phyloP scores from a whole-genome alignment of 495 filamentous ascomycete species.

The Aspergillus indologenus region DNA sequence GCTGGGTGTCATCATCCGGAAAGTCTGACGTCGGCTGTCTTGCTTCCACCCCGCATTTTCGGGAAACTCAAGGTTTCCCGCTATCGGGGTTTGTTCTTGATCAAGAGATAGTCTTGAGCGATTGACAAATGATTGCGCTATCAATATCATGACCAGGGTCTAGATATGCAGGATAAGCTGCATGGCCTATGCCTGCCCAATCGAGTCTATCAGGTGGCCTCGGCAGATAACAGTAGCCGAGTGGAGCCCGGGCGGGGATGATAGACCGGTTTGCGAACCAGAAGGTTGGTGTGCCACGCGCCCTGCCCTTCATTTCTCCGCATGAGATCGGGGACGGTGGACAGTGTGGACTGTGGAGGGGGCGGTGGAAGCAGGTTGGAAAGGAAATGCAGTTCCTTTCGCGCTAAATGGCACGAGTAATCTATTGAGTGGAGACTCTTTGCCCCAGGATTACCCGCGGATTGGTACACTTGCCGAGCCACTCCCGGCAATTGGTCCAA shows the following conservation, averaged over 20 bases:
- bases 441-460: not conserved
- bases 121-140: not conserved
- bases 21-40: not conserved
- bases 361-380: not conserved
- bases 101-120: not conserved
- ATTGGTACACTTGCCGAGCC: conserved; percentile 15
- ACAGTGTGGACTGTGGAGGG: not conserved
- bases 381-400: not conserved
- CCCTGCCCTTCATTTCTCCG: not conserved
- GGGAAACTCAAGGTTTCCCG: not conserved
- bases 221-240: not conserved
- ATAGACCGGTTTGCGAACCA: not conserved
- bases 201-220: not conserved
- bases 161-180: not conserved
- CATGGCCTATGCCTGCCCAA: not conserved
- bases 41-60: not conserved
- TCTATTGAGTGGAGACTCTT: conserved; percentile 1
- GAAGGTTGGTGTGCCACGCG: conserved; percentile 1
- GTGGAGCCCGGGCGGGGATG: not conserved
- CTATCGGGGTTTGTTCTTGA: not conserved
- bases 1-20: not conserved
- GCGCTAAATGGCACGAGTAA: not conserved
- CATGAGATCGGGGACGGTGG: not conserved
- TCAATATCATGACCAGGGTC: not conserved
- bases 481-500: conserved; percentile 10